Conservation (phyloP, 176 grass and related monocot genomes). For the Juncus effusus region DNA sequence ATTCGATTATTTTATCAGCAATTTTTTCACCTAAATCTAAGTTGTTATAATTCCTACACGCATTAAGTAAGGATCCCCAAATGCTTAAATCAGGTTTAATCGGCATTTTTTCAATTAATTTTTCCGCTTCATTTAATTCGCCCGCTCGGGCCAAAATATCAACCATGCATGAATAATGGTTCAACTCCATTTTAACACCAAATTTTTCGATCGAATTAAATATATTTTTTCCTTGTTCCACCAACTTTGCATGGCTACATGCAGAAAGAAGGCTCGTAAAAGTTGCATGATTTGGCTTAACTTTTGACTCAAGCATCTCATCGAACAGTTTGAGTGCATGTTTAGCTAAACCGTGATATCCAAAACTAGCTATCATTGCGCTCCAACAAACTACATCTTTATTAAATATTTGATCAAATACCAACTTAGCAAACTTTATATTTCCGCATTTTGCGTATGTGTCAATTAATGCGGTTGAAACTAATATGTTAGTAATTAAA, state of each 20-base stretch:
- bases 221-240: constrained; percentile 8
- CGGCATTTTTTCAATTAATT: constrained; percentile 18
- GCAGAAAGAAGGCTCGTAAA: constrained; percentile 33
- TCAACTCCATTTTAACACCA: constrained; percentile 16
- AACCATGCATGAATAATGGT: constrained; percentile 26
- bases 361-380: constrained; percentile 27
- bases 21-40: constrained; percentile 29
- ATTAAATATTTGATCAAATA: constrained; percentile 13
- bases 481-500: constrained; percentile 15
- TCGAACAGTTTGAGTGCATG: constrained; percentile 9
- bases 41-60: constrained; percentile 28
- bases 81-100: constrained; percentile 25
- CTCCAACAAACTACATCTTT: constrained; percentile 28
- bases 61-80: constrained; percentile 20
- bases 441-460: constrained; percentile 25
- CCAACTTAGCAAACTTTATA: not conserved
- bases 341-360: constrained; percentile 17
- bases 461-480: constrained; percentile 23
- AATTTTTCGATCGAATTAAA: constrained; percentile 22
- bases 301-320: constrained; percentile 16
- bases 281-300: constrained; percentile 13
- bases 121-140: constrained; percentile 29
- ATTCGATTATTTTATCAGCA: constrained; percentile 26
- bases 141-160: constrained; percentile 34
- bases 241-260: constrained; percentile 23